Percentiles rank a stretch among this genome's conserved stretches.
Evolutionary conservation across 2,329 filamentous ascomycete genomes (phyloP).

Genomic region (Cladosporium sp.): DNA sequence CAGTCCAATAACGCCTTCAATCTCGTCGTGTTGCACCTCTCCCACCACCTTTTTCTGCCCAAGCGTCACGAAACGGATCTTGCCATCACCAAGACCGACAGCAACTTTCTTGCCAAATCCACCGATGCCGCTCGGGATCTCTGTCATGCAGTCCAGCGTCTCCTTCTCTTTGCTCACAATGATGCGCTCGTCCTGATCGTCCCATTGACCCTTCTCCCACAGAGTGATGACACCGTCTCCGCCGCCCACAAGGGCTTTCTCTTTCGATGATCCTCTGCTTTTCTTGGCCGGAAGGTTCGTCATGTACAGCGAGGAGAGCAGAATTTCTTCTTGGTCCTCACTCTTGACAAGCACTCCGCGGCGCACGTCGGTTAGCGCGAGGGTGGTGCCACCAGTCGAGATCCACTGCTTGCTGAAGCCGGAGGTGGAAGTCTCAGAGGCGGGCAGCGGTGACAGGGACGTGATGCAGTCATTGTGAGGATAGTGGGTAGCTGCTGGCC

Average conservation of each 20-base stretch:
- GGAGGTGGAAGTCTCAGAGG: conserved; percentile 74
- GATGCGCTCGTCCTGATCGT: conserved; percentile 88
- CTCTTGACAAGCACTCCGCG: conserved; percentile 82
- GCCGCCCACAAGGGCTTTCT: conserved; percentile 72
- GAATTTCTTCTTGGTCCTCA: conserved; percentile 91
- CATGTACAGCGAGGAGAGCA: conserved; percentile 77
- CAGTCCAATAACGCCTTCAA: conserved; percentile 78
- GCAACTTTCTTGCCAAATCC: conserved; percentile 68
- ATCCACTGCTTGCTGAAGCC: conserved; percentile 94
- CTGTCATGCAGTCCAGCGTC: conserved; percentile 72
- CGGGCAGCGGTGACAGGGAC: conserved; percentile 76
- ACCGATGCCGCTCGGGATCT: conserved; percentile 67
- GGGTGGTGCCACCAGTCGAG: conserved; percentile 84
- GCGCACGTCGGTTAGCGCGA: conserved; percentile 85
- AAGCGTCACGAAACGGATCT: conserved; percentile 71
- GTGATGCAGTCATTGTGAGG: conserved; percentile 94
- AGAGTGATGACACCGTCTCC: conserved; percentile 79
- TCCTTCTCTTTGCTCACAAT: conserved; percentile 65
- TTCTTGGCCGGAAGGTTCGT: conserved; percentile 66
- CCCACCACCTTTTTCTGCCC: conserved; percentile 67
- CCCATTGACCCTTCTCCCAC: conserved; percentile 94
- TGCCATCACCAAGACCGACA: conserved; percentile 78
- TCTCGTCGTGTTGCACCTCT: conserved; percentile 72
- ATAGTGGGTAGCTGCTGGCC: conserved; percentile 73
- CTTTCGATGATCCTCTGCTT: conserved; percentile 62